phyloP scores from a whole-genome alignment of 2,329 filamentous ascomycete species.

The Leptographium procerum region DNA sequence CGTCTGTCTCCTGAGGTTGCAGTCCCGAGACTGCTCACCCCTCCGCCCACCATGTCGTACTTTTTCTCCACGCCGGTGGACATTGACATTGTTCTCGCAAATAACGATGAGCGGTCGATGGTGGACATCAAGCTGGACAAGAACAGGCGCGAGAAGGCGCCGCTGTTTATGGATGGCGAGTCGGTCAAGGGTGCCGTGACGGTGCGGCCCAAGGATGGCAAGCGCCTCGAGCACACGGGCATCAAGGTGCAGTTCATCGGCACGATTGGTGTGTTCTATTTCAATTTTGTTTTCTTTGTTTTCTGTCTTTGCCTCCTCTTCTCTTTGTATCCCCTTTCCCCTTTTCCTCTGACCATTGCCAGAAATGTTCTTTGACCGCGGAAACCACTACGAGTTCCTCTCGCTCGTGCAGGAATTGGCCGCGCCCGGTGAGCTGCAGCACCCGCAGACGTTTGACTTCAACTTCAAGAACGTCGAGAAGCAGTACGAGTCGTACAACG shows the following conservation, averaged over 20 bases:
- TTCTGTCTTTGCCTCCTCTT: background rate
- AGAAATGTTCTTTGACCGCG: slow-evolving; percentile 99
- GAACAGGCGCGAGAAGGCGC: slow-evolving; percentile 91
- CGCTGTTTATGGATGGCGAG: slow-evolving; percentile 95
- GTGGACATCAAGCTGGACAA: slow-evolving; percentile 98
- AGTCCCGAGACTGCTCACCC: background rate
- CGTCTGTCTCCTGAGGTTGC: background rate
- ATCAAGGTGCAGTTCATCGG: slow-evolving; percentile 99
- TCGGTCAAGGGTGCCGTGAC: slow-evolving; percentile 95
- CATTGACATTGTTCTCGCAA: slow-evolving; percentile 96
- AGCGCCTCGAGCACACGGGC: slow-evolving; percentile 92
- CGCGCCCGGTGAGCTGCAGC: slow-evolving; percentile 92
- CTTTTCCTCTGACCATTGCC: slow-evolving; percentile 5
- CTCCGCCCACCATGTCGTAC: slow-evolving; percentile 62
- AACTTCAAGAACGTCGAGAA: slow-evolving; percentile 99
- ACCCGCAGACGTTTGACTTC: slow-evolving; percentile 97
- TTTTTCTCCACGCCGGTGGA: slow-evolving; percentile 98
- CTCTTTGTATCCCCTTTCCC: background rate
- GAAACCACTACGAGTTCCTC: slow-evolving; percentile 98
- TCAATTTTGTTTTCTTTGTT: background rate
- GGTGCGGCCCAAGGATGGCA: slow-evolving; percentile 92
- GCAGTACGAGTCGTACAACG: slow-evolving; percentile 99
- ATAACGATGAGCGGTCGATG: slow-evolving; percentile 85
- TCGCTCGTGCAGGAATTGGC: slow-evolving; percentile 94
- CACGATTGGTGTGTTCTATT: slow-evolving; percentile 62